phyloP scores from a whole-genome alignment of 371 early-diverging fungal species.

The Mucor indicus region DNA sequence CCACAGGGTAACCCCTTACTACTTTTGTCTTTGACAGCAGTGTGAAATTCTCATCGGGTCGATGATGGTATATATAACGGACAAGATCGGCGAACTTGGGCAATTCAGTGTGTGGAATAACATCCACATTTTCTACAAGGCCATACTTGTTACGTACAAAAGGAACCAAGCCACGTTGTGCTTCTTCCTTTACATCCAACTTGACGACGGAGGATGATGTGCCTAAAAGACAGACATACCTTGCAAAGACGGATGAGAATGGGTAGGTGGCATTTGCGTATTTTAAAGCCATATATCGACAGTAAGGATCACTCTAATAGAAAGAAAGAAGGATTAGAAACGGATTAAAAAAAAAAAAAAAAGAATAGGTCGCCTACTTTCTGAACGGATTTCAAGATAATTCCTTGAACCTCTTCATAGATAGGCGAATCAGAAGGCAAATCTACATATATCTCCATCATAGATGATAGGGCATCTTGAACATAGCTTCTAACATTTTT shows the following conservation, averaged over 20 bases:
- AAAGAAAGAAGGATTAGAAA: not conserved
- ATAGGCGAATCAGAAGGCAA: conserved; percentile 28
- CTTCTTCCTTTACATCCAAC: conserved; percentile 75
- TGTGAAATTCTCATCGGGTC: conserved; percentile 31
- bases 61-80: conserved; percentile 31
- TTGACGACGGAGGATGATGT: conserved; percentile 60
- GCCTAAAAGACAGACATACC: conserved; percentile 75
- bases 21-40: conserved; percentile 35
- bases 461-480: conserved; percentile 78
- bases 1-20: conserved; percentile 50
- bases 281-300: conserved; percentile 61
- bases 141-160: conserved; percentile 34
- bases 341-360: not conserved
- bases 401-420: conserved; percentile 48
- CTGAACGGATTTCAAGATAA: conserved; percentile 55
- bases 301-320: conserved; percentile 31
- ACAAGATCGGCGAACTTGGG: conserved; percentile 51
- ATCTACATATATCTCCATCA: conserved; percentile 70
- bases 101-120: conserved; percentile 35
- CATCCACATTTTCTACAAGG: conserved; percentile 20
- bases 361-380: conserved; percentile 48
- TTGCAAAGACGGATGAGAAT: conserved; percentile 66
- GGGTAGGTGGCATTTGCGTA: conserved; percentile 78
- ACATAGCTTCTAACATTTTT: conserved; percentile 71
- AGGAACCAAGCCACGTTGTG: conserved; percentile 51